Percentiles rank a stretch among this genome's conserved stretches.
Conservation (phyloP, 116 monocot species). For the Iris pallida region DNA sequence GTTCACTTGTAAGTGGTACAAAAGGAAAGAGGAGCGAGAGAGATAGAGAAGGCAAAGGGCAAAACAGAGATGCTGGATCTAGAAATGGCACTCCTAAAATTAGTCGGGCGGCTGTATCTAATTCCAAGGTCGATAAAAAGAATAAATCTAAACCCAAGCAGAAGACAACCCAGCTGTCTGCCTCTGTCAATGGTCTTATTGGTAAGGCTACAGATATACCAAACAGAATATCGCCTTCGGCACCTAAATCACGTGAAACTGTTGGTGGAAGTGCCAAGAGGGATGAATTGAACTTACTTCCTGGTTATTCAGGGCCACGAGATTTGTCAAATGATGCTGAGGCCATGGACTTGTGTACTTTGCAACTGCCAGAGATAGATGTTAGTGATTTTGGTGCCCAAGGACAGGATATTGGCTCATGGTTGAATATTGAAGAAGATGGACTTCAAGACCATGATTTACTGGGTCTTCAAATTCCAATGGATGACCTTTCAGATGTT, state of each 20-base stretch:
- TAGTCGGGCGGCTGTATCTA: conserved; percentile 29
- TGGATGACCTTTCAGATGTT: conserved; percentile 60
- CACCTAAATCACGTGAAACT: conserved; percentile 9
- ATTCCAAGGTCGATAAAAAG: conserved; percentile 46
- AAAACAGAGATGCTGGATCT: conserved; percentile 25
- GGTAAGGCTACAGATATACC: conserved; percentile 13
- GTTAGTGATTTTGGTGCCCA: conserved; percentile 37
- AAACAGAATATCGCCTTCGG: conserved; percentile 4
- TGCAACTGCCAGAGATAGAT: conserved; percentile 42
- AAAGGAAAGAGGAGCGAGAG: conserved; percentile 72
- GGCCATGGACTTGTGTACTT: conserved; percentile 19
- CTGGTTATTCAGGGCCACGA: conserved; percentile 23
- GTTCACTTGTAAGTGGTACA: conserved; percentile 34
- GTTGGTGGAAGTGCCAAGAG: conserved; percentile 4
- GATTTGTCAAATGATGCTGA: conserved; percentile 28
- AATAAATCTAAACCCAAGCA: conserved; percentile 47
- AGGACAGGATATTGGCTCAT: conserved; percentile 49
- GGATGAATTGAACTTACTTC: background rate
- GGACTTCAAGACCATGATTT: conserved; percentile 42
- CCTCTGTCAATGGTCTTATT: conserved; percentile 25
- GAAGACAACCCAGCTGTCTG: conserved; percentile 33
- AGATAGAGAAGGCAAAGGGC: conserved; percentile 43
- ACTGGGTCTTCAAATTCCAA: conserved; percentile 56
- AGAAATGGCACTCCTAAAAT: conserved; percentile 22
- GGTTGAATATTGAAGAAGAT: conserved; percentile 50